These are phyloP conservation scores for Fusarium circinatum DNA, from an alignment of 2,329 filamentous ascomycete species.

Conservation along the genomic window DNA sequence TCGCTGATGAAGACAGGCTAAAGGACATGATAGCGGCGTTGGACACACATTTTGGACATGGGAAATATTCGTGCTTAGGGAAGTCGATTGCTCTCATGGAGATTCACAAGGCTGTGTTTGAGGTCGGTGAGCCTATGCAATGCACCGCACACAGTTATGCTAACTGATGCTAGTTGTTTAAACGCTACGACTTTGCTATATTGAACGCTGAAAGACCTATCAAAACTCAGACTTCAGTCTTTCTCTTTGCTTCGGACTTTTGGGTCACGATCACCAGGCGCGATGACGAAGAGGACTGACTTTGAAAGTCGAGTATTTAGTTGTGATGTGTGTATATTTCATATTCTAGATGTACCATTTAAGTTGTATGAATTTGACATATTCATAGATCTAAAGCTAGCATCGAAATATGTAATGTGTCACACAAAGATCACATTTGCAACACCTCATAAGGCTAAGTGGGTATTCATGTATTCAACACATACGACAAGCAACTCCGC, in stretches of 20 bases:
- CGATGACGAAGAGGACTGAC: not conserved
- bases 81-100: slow-evolving; percentile 60
- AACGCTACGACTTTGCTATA: slow-evolving; percentile 49
- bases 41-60: slow-evolving; percentile 59
- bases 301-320: too few species aligned
- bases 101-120: slow-evolving; percentile 59
- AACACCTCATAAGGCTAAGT: not conserved
- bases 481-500: not conserved
- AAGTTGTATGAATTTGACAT: not conserved
- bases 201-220: slow-evolving; percentile 49
- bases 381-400: not conserved
- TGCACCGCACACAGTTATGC: not conserved
- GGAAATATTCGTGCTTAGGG: slow-evolving; percentile 58
- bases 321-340: too few species aligned
- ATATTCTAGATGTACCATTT: too few species aligned
- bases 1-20: slow-evolving; percentile 46
- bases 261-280: slow-evolving; percentile 46
- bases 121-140: slow-evolving; percentile 48
- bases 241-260: slow-evolving; percentile 50
- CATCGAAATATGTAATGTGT: fast-evolving
- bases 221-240: slow-evolving; percentile 48
- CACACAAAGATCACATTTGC: not conserved
- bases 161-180: slow-evolving; percentile 41
- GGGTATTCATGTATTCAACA: not conserved
- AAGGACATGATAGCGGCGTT: slow-evolving; percentile 50